Conservation (phyloP, 2,329 filamentous ascomycete species). For the Sporothrix inflata region DNA sequence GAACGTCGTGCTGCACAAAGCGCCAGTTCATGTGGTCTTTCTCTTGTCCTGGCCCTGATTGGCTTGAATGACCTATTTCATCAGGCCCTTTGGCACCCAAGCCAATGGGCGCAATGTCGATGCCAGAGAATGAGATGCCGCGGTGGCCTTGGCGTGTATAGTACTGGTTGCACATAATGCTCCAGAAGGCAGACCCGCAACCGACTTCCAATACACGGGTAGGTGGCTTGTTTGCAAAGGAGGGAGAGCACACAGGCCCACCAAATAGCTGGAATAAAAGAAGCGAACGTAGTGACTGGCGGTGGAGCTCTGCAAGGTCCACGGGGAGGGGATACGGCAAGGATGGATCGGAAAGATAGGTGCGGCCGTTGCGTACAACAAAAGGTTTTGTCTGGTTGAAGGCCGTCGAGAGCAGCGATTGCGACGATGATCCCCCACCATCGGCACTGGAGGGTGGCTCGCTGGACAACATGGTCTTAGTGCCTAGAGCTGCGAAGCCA, state of each 20-base stretch:
- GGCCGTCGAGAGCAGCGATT: slow-evolving; percentile 35
- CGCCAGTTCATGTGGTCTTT: slow-evolving; percentile 69
- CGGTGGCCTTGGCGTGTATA: slow-evolving; percentile 67
- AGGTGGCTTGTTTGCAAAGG: slow-evolving; percentile 68
- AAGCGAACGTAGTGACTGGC: slow-evolving; percentile 82
- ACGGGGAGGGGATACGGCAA: slow-evolving; percentile 83
- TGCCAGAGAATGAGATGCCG: slow-evolving; percentile 75
- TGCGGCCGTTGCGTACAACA: slow-evolving; percentile 74
- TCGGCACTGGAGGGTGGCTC: slow-evolving; percentile 52
- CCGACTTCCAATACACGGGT: slow-evolving; percentile 80
- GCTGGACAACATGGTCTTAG: slow-evolving; percentile 53
- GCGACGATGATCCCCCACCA: slow-evolving; percentile 42
- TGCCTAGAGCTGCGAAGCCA: slow-evolving; percentile 48
- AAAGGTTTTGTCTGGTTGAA: slow-evolving; percentile 56
- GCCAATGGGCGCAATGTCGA: slow-evolving; percentile 73
- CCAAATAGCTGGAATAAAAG: slow-evolving; percentile 81
- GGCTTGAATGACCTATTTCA: background rate
- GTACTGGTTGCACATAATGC: slow-evolving; percentile 81
- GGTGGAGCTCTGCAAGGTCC: slow-evolving; percentile 80
- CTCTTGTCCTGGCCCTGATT: slow-evolving; percentile 56
- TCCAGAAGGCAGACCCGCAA: slow-evolving; percentile 90
- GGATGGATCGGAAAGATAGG: slow-evolving; percentile 75
- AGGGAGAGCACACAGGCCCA: slow-evolving; percentile 74
- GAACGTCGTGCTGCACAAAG: slow-evolving; percentile 86
- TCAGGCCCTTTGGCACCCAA: slow-evolving; percentile 14